Base-by-base conservation (phyloP, 2,329 filamentous ascomycete species). In the Epicoccum sorghinum region DNA sequence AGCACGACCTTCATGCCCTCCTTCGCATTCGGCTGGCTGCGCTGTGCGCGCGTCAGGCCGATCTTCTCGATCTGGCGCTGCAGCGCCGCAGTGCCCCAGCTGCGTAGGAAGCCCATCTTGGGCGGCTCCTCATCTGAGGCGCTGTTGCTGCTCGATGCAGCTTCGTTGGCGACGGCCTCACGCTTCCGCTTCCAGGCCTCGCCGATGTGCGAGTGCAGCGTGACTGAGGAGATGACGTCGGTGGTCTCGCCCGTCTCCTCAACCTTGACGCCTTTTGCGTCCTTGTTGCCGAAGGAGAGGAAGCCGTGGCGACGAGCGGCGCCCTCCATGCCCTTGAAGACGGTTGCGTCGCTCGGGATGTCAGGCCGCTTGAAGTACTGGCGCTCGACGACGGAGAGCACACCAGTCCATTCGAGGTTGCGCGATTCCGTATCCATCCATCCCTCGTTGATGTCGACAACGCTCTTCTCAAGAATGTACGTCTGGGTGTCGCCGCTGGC, bases 1-100 rank as follows among this genome's bases (percentile, higher is more conserved):
- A 95, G 80, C 7, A 95, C 90, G 33, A 93, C 85, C 52, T 85
- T 86, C 90, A 95, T 93, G 43, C 90, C 90, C 71, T 93, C 89
- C 44, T 89, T 86, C 63, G 89, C 90, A 78, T 93, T 93, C 46
- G 88, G 86, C 65, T 93, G 82, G 70, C 90, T 89, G 65, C 89
- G 88, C 61, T 88, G 84, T 4, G 90, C 91, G 70, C 90, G 89
- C 68, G 86, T 88, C 35, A 90, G 86, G 9, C 89, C 89, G 57
- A 93, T 87, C 48, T 84, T 83, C 77, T 95, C 90, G 66, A 95
- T 93, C 67, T 87, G 91, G 60, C 88, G 81, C 72, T 93, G 89
- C 40, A 93, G 84, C n/a, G 88, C 83, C 37, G 83, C 84, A 13
- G 88, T 85, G 12, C 88, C 87, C 80, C 88, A 89, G 41, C 79